phyloP scores from a whole-genome alignment of 1,284 basidiomycete genomes.

The Inonotus hispidus region DNA sequence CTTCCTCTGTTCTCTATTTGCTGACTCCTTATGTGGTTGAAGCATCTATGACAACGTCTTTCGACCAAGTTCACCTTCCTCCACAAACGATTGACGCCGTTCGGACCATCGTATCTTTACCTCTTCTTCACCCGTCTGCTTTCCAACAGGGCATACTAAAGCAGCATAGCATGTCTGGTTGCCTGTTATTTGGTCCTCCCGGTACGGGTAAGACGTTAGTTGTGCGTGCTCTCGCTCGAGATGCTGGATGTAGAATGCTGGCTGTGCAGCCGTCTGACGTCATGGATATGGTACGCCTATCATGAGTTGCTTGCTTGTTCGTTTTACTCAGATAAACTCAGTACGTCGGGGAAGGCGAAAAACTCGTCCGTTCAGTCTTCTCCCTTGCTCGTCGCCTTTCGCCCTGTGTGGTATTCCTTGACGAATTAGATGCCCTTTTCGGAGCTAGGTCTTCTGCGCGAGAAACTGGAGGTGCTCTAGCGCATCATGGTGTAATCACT shows the following conservation, averaged over 20 bases:
- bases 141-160: conserved; percentile 91
- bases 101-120: conserved; percentile 86
- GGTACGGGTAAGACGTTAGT: conserved; percentile 90
- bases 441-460: conserved; percentile 80
- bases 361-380: conserved; percentile 89
- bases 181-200: conserved; percentile 85
- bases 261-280: conserved; percentile 80
- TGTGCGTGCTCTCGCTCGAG: conserved; percentile 87
- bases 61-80: conserved; percentile 84
- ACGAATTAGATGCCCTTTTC: conserved; percentile 94
- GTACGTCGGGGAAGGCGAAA: conserved; percentile 95
- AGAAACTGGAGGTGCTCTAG: conserved; percentile 77
- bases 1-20: conserved; percentile 12
- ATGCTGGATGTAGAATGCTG: conserved; percentile 87
- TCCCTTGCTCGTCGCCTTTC: conserved; percentile 82
- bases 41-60: conserved; percentile 77
- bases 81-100: conserved; percentile 82
- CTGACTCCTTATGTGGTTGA: conserved; percentile 16
- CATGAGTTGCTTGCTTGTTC: not conserved
- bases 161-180: conserved; percentile 84
- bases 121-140: conserved; percentile 83
- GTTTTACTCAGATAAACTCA: conserved; percentile 28
- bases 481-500: conserved; percentile 80
- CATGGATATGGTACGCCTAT: conserved; percentile 72
- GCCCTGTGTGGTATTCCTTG: conserved; percentile 93